phyloP scores from a whole-genome alignment of 805 yeast species.

The Starmerella apis region DNA sequence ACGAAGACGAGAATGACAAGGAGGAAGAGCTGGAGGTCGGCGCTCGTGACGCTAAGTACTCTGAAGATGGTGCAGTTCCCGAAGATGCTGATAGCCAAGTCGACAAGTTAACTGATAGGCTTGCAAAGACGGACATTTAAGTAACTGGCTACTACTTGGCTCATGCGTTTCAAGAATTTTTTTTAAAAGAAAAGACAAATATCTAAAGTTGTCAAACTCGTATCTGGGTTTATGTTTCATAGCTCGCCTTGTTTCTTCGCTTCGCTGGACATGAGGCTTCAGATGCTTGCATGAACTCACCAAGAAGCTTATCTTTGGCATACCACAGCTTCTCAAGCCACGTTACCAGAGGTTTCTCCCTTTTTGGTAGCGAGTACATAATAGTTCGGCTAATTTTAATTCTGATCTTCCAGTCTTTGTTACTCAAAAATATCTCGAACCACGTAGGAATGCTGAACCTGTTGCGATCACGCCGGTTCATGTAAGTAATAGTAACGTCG shows the following conservation, averaged over 20 bases:
- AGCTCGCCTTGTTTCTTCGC: too few relatives aligned
- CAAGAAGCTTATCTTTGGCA: constrained; percentile 43
- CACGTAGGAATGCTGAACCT: constrained; percentile 13
- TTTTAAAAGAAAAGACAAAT: neutral
- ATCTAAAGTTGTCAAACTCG: neutral
- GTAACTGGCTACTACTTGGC: neutral
- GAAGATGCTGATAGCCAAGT: constrained; percentile 36
- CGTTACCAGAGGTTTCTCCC: constrained; percentile 34
- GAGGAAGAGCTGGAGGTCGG: constrained; percentile 42
- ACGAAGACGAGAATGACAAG: constrained; percentile 32
- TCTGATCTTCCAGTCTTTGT: constrained; percentile 19
- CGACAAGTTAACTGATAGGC: constrained; percentile 48
- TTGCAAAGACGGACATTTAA: constrained; percentile 37
- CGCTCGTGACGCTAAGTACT: constrained; percentile 36
- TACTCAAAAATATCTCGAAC: constrained; percentile 10
- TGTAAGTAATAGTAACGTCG: constrained; percentile 46
- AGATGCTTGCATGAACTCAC: neutral
- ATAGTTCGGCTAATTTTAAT: constrained; percentile 17
- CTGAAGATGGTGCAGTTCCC: constrained; percentile 37
- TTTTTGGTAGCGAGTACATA: constrained; percentile 19
- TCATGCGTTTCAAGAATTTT: neutral
- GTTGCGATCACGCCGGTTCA: constrained; percentile 7
- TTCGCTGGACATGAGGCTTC: too few relatives aligned
- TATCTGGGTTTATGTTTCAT: too few relatives aligned
- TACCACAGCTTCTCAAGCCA: constrained; percentile 72